These are phyloP conservation scores for Gossypium rotundifolium DNA, from an alignment of 345 rosid genomes.

Conservation along the genomic window DNA sequence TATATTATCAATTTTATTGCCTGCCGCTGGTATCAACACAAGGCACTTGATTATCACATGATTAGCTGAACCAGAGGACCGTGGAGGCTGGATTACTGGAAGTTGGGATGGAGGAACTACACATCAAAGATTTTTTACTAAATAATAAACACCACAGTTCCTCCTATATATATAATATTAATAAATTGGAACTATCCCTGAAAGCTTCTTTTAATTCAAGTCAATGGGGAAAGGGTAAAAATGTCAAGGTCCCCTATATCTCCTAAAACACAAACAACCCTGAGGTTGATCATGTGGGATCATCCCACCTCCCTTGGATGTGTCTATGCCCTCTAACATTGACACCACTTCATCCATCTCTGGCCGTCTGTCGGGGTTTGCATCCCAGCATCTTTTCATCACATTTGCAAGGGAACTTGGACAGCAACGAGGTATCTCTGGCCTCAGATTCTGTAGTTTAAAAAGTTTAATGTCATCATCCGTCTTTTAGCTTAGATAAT, in stretches of 20 bases:
- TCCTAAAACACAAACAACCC: conserved; percentile 79
- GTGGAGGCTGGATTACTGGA: neutral
- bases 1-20: neutral
- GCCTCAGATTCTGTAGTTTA: conserved; percentile 71
- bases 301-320: conserved; percentile 96
- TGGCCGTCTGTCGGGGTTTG: conserved; percentile 87
- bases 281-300: conserved; percentile 79
- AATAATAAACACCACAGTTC: conserved; percentile 12
- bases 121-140: neutral
- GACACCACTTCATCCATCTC: conserved; percentile 93
- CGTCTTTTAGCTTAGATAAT: neutral
- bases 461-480: conserved; percentile 7
- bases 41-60: neutral
- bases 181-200: conserved; percentile 12
- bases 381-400: conserved; percentile 99
- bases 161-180: conserved; percentile 12
- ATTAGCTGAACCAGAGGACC: neutral
- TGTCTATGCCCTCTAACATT: conserved; percentile 83
- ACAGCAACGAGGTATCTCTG: conserved; percentile 97
- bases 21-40: neutral
- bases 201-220: conserved; percentile 2
- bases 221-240: neutral
- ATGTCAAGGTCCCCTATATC: conserved; percentile 67
- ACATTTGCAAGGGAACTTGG: conserved; percentile 82
- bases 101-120: neutral